Evolutionary conservation across 164 flowering plant genomes (phyloP).

Genomic region (Vitis cinerea): DNA sequence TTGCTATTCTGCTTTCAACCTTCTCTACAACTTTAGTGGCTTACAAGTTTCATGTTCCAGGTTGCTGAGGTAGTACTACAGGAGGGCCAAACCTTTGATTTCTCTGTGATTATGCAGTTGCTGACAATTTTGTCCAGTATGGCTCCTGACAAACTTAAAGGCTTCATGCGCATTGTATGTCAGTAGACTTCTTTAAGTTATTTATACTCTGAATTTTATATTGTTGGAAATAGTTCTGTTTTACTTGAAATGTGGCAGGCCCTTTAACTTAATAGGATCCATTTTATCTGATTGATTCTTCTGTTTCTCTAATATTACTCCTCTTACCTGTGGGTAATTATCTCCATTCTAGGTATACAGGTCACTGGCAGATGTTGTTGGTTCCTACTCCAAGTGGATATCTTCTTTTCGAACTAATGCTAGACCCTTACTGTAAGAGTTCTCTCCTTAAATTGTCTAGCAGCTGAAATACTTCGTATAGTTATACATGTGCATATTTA

Average conservation of each 20-base stretch:
- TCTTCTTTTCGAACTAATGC: constrained; percentile 49
- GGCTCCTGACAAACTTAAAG: constrained; percentile 52
- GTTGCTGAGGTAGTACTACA: constrained; percentile 76
- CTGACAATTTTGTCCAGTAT: constrained; percentile 58
- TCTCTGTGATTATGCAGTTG: constrained; percentile 69
- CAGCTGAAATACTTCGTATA: neutral
- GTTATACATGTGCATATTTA: neutral
- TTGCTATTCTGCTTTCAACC: neutral
- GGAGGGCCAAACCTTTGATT: constrained; percentile 62
- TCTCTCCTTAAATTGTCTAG: constrained; percentile 1
- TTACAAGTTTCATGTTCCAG: constrained; percentile 36
- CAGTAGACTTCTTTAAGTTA: neutral
- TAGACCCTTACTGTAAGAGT: constrained; percentile 65
- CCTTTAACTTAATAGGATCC: neutral
- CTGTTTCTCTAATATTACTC: neutral
- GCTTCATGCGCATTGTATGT: constrained; percentile 84
- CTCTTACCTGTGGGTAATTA: constrained; percentile 6
- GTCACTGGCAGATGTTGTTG: constrained; percentile 81
- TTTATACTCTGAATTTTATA: neutral
- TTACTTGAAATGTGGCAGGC: neutral
- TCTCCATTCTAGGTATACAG: constrained; percentile 60
- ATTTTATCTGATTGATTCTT: constrained; percentile 2
- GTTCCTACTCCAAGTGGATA: constrained; percentile 87
- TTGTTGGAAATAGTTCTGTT: neutral
- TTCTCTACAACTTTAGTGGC: neutral